Base-by-base conservation (phyloP, 495 filamentous ascomycete species). In the Aspergillus funiculosus region DNA sequence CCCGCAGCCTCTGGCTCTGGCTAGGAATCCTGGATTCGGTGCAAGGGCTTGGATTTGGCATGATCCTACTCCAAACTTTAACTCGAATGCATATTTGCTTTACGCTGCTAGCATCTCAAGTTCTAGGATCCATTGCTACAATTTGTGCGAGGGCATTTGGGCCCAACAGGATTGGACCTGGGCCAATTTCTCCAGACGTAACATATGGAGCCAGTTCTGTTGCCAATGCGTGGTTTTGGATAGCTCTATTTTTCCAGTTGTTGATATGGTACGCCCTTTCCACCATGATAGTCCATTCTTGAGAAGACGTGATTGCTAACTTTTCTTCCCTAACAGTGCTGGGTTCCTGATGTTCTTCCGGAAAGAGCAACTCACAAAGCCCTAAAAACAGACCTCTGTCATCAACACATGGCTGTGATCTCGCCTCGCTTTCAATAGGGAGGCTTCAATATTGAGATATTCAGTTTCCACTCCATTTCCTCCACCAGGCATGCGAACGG, bases 261-360 rank as follows among this genome's bases (percentile, higher is more conserved):
- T 59, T 75, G 17, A 78, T 87, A 44, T 83, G 80, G 70, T 72
- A 52, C 58, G 66, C 57, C n/a, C n/a, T 36, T 6, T 24, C 7
- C 2, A n/a, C 4, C 5, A 15, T 46, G 17, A 10, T 43, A 1
- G 37, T 39, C 4, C 0, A 13, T 14, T 17, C n/a, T 44, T 15
- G 6, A 9, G 0, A 18, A 15, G 35, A 13, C 15, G 32, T 34
- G 15, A 39, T 18, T 41, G 13, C 35, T 53, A 43, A 45, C n/a
- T 7, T 21, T 14, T 4, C 0, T 25, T 22, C 0, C 18, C 30
- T 5, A 14, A 38, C 7, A 72, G 77, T 51, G 59, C 77, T 32
- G 81, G 82, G 1, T 86, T 82, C 63, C 73, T 82, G 35, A 66
- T 76, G 56, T 85, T 83, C 66, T 86, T 85, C 71, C 68, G 82